Evolutionary conservation across 768 basidiomycete genomes (phyloP), one percentile per base, ranked within the genome.

Genomic region (Ramaria rubella): DNA sequence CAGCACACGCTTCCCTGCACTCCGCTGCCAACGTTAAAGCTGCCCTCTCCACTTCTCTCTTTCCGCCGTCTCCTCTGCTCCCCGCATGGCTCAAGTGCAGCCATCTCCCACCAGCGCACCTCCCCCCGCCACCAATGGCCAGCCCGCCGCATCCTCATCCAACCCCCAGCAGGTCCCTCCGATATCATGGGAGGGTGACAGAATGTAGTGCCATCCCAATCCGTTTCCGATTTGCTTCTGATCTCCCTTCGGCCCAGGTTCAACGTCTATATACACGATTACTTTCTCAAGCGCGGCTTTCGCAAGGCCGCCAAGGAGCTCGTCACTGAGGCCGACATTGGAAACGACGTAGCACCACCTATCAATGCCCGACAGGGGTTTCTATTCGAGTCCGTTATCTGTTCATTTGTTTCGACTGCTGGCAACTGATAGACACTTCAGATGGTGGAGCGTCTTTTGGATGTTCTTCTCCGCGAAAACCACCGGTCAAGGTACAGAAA

Each of bases 401-500:
- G 64, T 54, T 26, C 55, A 58, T 52, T 43, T 58, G 53, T 49
- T 44, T 44, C 8, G 9, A 15, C 58, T 52, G 21, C 61, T 53
- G 50, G 61, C 55, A 57, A 29, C 7, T 49, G 23, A 50, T 5
- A 40, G 52, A 23, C 26, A 40, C 34, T 55, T 29, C 61, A 90
- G 88, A 67, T 91, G 89, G 89, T 91, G 89, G 89, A 86, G 82
- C 62, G 89, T 91, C 23, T 91, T 91, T 64, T 91, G 89, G 89
- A 83, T 89, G 0, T 72, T 90, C 15, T 91, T 90, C 67, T 82
- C 83, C 12, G 87, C 88, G 45, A 90, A 90, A 70, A 87, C 84
- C 60, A 85, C 77, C 49, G 80, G 80, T 29, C 67, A 65, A 8
- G 83, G 81, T 19, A 67, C 81, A n/a, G 86, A 88, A 1, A 87